Evolutionary conservation across 148 eudicot genomes (phyloP), one percentile per base, ranked within the genome.

Genomic region (Pouteria glomerata): DNA sequence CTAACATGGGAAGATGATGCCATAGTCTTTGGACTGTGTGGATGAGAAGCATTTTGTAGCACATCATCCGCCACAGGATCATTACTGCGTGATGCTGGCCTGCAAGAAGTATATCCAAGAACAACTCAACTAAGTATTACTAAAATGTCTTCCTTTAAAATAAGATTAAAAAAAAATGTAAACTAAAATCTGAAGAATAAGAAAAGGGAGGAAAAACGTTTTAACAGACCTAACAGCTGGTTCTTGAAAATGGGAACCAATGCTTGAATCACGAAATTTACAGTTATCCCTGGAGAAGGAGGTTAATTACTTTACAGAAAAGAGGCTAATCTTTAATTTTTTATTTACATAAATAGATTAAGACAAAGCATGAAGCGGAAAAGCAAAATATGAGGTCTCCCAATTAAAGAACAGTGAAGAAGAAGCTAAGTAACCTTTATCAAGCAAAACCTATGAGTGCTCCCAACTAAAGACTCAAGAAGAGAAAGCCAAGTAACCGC

Each of bases 81-180:
- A 74, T 69, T 71, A 37, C 61, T 42, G 76, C 64, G 66, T 51
- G 79, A 75, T 34, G 69, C 60, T 41, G 83, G 75, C 82, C 89
- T 88, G 86, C 77, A 64, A 60, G 66, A 76, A 74, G 50, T 51
- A 66, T 21, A 74, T 42, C 35, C 37, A 56, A 68, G 39, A 41
- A 39, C 57, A 48, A 42, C 34, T 50, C 53, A 27, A 72, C 37
- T 34, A 55, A 52, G 44, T n/a, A n/a, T n/a, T n/a, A n/a, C n/a
- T n/a, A n/a, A n/a, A n/a, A n/a, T n/a, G n/a, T n/a, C n/a, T n/a
- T n/a, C n/a, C n/a, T n/a, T n/a, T n/a, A n/a, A n/a, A n/a, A n/a
- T n/a, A n/a, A n/a, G n/a, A n/a, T n/a, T n/a, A n/a, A n/a, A n/a
- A n/a, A n/a, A n/a, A n/a, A n/a, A n/a, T n/a, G n/a, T 42, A 73